Base-by-base conservation (phyloP, 164 flowering plant genomes). In the Magnolia changhungtana region DNA sequence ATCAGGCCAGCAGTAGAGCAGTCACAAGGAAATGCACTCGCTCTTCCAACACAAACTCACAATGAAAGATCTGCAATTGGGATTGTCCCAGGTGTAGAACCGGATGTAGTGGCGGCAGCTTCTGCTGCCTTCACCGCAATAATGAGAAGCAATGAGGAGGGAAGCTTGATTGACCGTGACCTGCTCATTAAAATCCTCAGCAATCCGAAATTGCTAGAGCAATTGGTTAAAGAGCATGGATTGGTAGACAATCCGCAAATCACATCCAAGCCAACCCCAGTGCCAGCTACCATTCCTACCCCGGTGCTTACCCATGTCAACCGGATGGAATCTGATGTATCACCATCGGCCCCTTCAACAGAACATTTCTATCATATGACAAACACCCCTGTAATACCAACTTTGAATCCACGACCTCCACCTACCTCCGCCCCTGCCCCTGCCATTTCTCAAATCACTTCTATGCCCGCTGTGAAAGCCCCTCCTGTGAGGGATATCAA, bases 101-200 rank as follows among this genome's bases (percentile, higher is more conserved):
- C 93, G 20, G 89, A 85, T 84, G 86, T 88, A 19, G 80, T 81
- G 64, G 89, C 89, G 21, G 93, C 93, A 75, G 94, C 95, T 52
- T 85, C 91, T 78, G 90, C 93, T 66, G 96, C 96, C 61, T 85
- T 91, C 18, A 78, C 85, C 29, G 88, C 90, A 20, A 79, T 88
- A 10, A 79, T 85, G 82, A 83, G 82, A 76, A 87, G 84, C 81
- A 89, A 84, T 72, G 90, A 88, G 77, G 90, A 81, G 63, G 92
- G 90, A 50, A 87, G 83, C 77, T 55, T 87, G 81, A 94, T 96
- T 64, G 97, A 96, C 82, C 91, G 58, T 2, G 88, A 90, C 59
- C 79, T 96, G 81, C 99, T 96, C 37, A 67, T 90, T 29, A 87
- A 90, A 75, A 88, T 96, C 71, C 92, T 96, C 20, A 87, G 86